Evolutionary conservation across 2,329 filamentous ascomycete species (phyloP), one percentile per base, ranked within the genome.

Genomic region (Aspergillus latus): DNA sequence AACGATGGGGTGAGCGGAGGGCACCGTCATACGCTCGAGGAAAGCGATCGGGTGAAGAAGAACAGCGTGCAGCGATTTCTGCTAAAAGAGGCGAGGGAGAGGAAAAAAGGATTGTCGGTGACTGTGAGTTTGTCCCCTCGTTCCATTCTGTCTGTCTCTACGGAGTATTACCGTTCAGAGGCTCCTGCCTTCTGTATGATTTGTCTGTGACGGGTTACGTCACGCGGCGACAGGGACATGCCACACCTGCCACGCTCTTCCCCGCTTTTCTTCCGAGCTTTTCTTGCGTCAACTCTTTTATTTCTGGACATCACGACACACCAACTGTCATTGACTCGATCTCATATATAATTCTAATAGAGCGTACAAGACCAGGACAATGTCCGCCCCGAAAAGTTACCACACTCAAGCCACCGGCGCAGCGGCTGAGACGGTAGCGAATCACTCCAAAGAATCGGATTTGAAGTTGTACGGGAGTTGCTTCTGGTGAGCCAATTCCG

Each of bases 391-490:
- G 78, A 92, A 90, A 74, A 84, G 84, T 1, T 84, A 86, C 62
- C 83, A 87, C 69, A 88, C 86, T 65, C 89, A 86, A 70, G 86
- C 89, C 15, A 89, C 88, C 2, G 90, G 89, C 8, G 73, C 80
- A 52, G 90, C 91, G 21, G 78, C 86, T 48, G 74, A 79, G 45
- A 95, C 90, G 2, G 87, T 83, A 6, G 84, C 85, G 67, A 86
- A 82, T 52, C 91, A 90, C 66, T 79, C 82, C n/a, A 84, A 84
- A 58, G 88, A 91, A 5, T 78, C 83, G 59, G 83, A 87, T 6
- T 73, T 95, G 49, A 92, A 91, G 72, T 78, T 96, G 1, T 95
- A 88, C 69, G 89, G 89, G 29, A 88, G 88, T 64, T 92, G 89
- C 70, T 94, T 92, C 72, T 95, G 91, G 89, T 90, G 76, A 65